phyloP scores from a whole-genome alignment of 129 eudicot species.

The Pseudognaphalium luteoalbum region DNA sequence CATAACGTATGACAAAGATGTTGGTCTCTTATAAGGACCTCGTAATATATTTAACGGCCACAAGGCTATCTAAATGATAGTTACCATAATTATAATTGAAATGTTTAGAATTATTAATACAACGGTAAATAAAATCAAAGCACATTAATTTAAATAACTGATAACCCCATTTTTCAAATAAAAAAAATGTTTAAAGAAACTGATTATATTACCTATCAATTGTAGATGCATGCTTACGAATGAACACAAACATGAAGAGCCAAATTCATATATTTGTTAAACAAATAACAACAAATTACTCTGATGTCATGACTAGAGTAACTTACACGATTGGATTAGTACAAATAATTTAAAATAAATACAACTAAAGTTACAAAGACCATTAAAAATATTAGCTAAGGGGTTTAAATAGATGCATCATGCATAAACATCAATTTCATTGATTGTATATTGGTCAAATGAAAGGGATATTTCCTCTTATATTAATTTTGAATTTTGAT shows the following conservation, averaged over 20 bases:
- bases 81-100: too few species aligned
- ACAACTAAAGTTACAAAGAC: not conserved
- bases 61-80: too few species aligned
- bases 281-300: not conserved
- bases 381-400: slow-evolving; percentile 3
- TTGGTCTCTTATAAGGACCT: too few species aligned
- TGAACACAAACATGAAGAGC: slow-evolving; percentile 11
- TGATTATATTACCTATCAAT: not conserved
- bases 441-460: slow-evolving; percentile 22
- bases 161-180: too few species aligned
- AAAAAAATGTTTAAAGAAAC: not conserved
- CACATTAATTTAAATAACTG: too few species aligned
- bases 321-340: slow-evolving; percentile 37
- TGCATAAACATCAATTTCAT: slow-evolving; percentile 9
- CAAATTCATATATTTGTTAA: slow-evolving; percentile 1
- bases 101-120: too few species aligned
- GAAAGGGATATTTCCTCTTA: slow-evolving; percentile 6
- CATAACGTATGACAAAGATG: too few species aligned
- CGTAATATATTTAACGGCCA: too few species aligned
- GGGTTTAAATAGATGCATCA: slow-evolving; percentile 6
- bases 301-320: slow-evolving; percentile 20
- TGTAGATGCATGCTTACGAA: not conserved
- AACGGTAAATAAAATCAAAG: too few species aligned
- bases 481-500: not conserved
- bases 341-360: slow-evolving; percentile 4